A percentile compares a stretch with the other conserved stretches of the same genome.
phyloP scores from a whole-genome alignment of 129 eudicot genomes.

The Rutidosis leptorrhynchoides region DNA sequence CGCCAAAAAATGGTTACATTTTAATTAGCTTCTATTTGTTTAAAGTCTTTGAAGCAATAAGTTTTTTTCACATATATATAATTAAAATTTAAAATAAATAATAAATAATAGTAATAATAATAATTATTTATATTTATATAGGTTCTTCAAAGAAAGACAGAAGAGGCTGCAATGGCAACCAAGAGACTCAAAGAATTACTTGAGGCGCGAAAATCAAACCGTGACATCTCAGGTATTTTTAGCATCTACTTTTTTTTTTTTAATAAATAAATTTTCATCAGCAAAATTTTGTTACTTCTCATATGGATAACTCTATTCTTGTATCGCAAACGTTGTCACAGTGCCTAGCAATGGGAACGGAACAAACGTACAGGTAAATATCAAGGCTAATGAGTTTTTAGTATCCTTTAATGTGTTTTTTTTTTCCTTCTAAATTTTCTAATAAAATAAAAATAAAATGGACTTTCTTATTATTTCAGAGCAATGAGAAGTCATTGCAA shows the following conservation, averaged over 20 bases:
- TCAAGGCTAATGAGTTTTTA: neutral
- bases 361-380: slow-evolving; percentile 67
- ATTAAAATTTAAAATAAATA: no score
- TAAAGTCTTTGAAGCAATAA: neutral
- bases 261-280: neutral
- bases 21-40: neutral
- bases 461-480: slow-evolving; percentile 40
- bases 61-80: slow-evolving; percentile 2
- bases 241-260: neutral
- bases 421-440: no score
- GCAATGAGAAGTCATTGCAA: slow-evolving; percentile 87
- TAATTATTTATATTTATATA: no score
- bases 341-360: slow-evolving; percentile 76
- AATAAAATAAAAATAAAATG: no score
- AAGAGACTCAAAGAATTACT: slow-evolving; percentile 94
- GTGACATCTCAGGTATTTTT: slow-evolving; percentile 71
- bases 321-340: slow-evolving; percentile 25
- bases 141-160: slow-evolving; percentile 99
- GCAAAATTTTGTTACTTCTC: neutral
- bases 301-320: neutral
- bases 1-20: slow-evolving; percentile 92
- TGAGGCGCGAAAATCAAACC: slow-evolving; percentile 92
- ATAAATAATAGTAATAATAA: no score
- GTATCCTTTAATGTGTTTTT: slow-evolving; percentile 1
- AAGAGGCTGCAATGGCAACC: slow-evolving; percentile 99